phyloP scores from a whole-genome alignment of 108 stramenopile genomes.

The Stephanodiscus triporus region DNA sequence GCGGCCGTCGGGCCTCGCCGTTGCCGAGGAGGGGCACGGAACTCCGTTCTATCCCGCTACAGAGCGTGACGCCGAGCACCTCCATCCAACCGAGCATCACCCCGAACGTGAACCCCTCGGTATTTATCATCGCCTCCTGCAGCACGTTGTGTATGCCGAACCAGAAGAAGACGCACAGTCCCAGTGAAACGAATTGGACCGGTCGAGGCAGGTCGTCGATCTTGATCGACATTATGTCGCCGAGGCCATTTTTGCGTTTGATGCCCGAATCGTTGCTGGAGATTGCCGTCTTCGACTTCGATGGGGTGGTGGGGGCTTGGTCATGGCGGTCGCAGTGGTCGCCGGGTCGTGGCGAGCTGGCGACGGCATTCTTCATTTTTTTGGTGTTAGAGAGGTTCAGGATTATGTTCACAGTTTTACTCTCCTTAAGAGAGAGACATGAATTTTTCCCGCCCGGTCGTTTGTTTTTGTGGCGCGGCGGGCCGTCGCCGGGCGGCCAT shows the following conservation, averaged over 20 bases:
- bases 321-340: background rate
- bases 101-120: slow-evolving; percentile 81
- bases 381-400: background rate
- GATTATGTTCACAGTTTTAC: too few species aligned
- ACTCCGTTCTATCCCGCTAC: slow-evolving; percentile 74
- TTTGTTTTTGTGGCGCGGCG: too few species aligned
- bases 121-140: slow-evolving; percentile 92
- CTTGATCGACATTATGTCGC: slow-evolving; percentile 33
- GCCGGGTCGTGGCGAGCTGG: too few species aligned
- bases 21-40: slow-evolving; percentile 49
- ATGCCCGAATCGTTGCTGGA: background rate
- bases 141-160: slow-evolving; percentile 91
- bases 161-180: slow-evolving; percentile 73
- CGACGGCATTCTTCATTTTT: background rate
- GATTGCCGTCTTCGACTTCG: slow-evolving; percentile 13
- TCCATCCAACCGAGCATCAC: slow-evolving; percentile 96
- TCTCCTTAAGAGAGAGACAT: too few species aligned
- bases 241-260: slow-evolving; percentile 17
- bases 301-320: slow-evolving; percentile 26
- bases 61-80: slow-evolving; percentile 89
- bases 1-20: slow-evolving; percentile 57
- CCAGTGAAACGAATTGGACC: slow-evolving; percentile 35
- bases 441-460: too few species aligned
- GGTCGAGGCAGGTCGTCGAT: slow-evolving; percentile 35
- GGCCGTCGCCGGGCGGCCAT: too few species aligned